Percentiles rank a stretch among this genome's conserved stretches.
These are phyloP conservation scores for Pisolithus albus DNA, from an alignment of 768 basidiomycete species.

Conservation along the genomic window DNA sequence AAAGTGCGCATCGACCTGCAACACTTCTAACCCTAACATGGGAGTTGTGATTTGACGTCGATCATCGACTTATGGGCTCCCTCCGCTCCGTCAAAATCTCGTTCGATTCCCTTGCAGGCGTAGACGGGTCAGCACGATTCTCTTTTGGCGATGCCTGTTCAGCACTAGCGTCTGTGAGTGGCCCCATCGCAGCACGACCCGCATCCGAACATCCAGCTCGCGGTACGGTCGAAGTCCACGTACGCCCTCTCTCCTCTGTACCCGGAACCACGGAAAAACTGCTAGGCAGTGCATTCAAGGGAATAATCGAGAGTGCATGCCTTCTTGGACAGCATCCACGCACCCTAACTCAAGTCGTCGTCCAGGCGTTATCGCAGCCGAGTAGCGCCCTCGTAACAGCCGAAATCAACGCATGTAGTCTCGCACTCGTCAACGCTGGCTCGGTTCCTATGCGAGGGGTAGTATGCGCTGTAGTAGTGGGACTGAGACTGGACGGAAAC, in stretches of 20 bases:
- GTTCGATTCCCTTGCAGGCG: slow-evolving; percentile 59
- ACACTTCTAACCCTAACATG: neutral
- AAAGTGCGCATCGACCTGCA: neutral
- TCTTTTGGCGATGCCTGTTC: slow-evolving; percentile 17
- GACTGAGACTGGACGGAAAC: slow-evolving; percentile 20
- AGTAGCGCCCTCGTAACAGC: slow-evolving; percentile 48
- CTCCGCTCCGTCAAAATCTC: slow-evolving; percentile 28
- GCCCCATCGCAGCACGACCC: slow-evolving; percentile 71
- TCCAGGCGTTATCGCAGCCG: slow-evolving; percentile 46
- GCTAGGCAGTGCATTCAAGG: slow-evolving; percentile 45
- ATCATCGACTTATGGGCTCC: neutral
- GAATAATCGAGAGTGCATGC: slow-evolving; percentile 53
- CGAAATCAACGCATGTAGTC: slow-evolving; percentile 61
- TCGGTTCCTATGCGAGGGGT: slow-evolving; percentile 71
- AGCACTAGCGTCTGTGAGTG: slow-evolving; percentile 72
- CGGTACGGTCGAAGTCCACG: slow-evolving; percentile 66
- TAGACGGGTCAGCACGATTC: slow-evolving; percentile 74
- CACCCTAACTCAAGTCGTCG: slow-evolving; percentile 69
- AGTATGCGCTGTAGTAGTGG: slow-evolving; percentile 60
- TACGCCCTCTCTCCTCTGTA: slow-evolving; percentile 63
- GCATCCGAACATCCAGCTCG: slow-evolving; percentile 64
- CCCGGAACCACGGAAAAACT: slow-evolving; percentile 66
- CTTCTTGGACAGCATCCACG: slow-evolving; percentile 66
- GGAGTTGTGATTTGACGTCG: neutral
- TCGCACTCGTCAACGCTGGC: slow-evolving; percentile 62